Evolutionary conservation across 495 filamentous ascomycete genomes (phyloP), one percentile per base, ranked within the genome.

Genomic region (Aspergillus homomorphus): DNA sequence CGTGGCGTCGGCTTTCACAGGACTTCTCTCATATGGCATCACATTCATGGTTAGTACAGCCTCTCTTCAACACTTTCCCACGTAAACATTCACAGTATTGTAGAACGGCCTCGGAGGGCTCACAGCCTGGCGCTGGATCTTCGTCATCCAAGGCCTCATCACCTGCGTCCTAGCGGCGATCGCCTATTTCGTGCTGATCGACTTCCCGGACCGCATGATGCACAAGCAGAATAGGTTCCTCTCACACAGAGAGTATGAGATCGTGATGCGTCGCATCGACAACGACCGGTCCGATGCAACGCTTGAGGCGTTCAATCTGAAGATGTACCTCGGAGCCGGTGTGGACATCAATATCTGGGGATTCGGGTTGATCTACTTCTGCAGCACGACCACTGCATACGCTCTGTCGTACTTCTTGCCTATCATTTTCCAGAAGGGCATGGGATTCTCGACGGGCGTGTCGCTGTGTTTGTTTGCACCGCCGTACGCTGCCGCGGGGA

Each of bases 21-120:
- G 83, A 57, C 82, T 87, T 50, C 61, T 87, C 12, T 81, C 83
- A 19, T 85, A 78, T 52, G 83, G 83, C 10, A 68, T 85, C 38
- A 81, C 80, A 69, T 75, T 81, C 52, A 75, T 83, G 75, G 64
- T 60, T 60, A 15, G 38, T n/a, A n/a, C 41, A 3, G 26, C 20
- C 24, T 16, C 14, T 14, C 38, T 15, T 8, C 45, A 38, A n/a
- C n/a, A n/a, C n/a, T n/a, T n/a, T n/a, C n/a, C n/a, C n/a, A n/a
- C n/a, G n/a, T n/a, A n/a, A n/a, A n/a, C n/a, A n/a, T n/a, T n/a
- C 18, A 45, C 42, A 45, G 4, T 19, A 0, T 22, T 50, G 22
- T 15, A 79, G 77, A 26, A 51, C 23, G 62, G 58, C 20, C 52
- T 65, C 2, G 58, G 52, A 0, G 56, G 56, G 22, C 55, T 65